A percentile compares a stretch with the other conserved stretches of the same genome.
These are phyloP conservation scores for Akanthomyces muscarius DNA, from an alignment of 2,329 filamentous ascomycete genomes.

Conservation along the genomic window DNA sequence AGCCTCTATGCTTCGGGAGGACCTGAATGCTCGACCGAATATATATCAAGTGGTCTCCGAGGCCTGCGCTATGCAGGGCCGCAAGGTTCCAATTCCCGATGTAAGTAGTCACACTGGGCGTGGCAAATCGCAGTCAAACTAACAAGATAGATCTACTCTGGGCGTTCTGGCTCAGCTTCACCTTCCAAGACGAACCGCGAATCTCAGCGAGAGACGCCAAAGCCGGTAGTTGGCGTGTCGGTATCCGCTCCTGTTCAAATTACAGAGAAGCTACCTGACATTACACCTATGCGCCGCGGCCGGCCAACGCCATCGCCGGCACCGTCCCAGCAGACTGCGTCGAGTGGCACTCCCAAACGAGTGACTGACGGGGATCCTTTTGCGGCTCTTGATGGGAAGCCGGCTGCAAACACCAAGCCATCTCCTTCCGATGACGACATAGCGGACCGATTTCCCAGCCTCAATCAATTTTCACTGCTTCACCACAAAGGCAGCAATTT, in stretches of 20 bases:
- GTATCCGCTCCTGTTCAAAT: conserved; percentile 72
- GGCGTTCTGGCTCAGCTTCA: conserved; percentile 45
- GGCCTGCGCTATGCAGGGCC: conserved; percentile 82
- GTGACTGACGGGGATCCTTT: conserved; percentile 78
- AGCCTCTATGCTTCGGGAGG: conserved; percentile 89
- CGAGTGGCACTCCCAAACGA: conserved; percentile 62
- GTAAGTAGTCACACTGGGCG: conserved; percentile 47
- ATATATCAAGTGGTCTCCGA: conserved; percentile 92
- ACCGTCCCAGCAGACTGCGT: conserved; percentile 31
- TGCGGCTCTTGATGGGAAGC: conserved; percentile 72
- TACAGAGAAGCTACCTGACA: conserved; percentile 74
- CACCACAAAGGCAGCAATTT: conserved; percentile 83
- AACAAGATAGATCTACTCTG: conserved; percentile 55
- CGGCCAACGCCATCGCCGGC: conserved; percentile 44
- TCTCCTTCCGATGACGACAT: conserved; percentile 67
- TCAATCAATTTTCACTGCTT: conserved; percentile 88
- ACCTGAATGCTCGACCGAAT: conserved; percentile 73
- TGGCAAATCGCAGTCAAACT: conserved; percentile 6
- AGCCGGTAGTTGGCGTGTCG: conserved; percentile 71
- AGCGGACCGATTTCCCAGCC: conserved; percentile 77
- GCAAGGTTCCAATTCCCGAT: conserved; percentile 82
- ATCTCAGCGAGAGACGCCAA: conserved; percentile 40
- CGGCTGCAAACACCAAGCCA: conserved; percentile 35
- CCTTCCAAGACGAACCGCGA: conserved; percentile 44
- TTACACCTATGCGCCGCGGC: conserved; percentile 90